Conservation (phyloP, 2,329 filamentous ascomycete species). For the Arthrobotrys megalospora region DNA sequence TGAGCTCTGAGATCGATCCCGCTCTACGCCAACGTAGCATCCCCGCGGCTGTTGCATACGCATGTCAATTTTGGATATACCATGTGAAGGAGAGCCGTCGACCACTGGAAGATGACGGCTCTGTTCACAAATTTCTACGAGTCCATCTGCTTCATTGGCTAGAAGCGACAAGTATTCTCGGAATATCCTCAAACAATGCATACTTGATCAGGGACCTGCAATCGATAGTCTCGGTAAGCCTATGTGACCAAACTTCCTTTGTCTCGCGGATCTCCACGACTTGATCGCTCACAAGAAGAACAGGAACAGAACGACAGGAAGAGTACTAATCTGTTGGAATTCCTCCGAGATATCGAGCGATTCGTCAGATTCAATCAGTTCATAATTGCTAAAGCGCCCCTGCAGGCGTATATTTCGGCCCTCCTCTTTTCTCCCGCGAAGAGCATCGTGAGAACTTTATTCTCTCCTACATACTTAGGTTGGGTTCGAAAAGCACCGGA, state of each 20-base stretch:
- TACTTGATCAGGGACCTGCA: not conserved
- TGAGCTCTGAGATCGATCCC: constrained; percentile 62
- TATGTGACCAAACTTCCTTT: not conserved
- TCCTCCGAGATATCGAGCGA: constrained; percentile 18
- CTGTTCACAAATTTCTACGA: constrained; percentile 14
- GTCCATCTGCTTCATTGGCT: constrained; percentile 40
- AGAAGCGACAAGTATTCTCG: constrained; percentile 26
- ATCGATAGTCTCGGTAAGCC: constrained; percentile 23
- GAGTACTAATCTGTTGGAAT: not conserved
- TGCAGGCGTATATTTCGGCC: constrained; percentile 33
- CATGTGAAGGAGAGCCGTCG: constrained; percentile 15
- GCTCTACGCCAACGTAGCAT: constrained; percentile 63
- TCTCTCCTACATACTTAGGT: not conserved
- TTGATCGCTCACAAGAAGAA: not conserved
- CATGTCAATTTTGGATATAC: constrained; percentile 32
- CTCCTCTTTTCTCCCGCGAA: constrained; percentile 30
- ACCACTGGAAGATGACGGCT: not conserved
- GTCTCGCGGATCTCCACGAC: not conserved
- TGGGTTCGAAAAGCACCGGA: constrained; percentile 16
- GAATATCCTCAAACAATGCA: constrained; percentile 6
- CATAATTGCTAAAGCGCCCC: constrained; percentile 25
- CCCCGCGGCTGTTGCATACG: constrained; percentile 66
- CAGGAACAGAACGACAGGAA: not conserved
- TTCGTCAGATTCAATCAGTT: constrained; percentile 25
- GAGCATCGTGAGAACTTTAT: constrained; percentile 18